Base-by-base conservation (phyloP, 805 yeast genomes). In the Wickerhamomyces ciferrii region DNA sequence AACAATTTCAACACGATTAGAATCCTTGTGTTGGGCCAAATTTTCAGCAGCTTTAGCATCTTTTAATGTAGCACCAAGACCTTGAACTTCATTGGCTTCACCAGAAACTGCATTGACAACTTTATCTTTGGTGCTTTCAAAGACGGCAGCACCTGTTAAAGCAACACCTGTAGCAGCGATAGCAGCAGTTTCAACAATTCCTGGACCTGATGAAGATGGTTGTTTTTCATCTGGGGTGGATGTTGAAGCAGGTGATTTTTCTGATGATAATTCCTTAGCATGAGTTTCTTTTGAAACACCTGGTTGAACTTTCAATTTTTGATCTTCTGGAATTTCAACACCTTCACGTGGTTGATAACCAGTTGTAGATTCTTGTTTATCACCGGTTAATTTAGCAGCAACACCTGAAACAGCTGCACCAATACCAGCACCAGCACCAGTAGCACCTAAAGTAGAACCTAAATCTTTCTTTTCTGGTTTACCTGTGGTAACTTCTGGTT, bases 311-410 rank as follows among this genome's bases (percentile, higher is more conserved):
- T 43, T 18, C 32, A 53, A 53, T 44, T 55, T 53, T 34, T 56
- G 58, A 2, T 47, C 46, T 18, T 23, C 50, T 43, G 59, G 61
- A 17, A 55, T 51, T 32, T 45, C 56, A 32, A 53, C 54, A 19
- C 54, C 46, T 19, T 38, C 43, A 10, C 53, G 49, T 36, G 51
- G 55, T 5, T 40, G 24, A 39, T 54, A 52, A 5, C 32, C 48
- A 13, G 43, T 32, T 25, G 18, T 11, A 4, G 42, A 17, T 11
- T 20, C 25, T 23, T 15, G 29, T 27, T 23, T 45, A 20, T 20
- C 32, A 8, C 39, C 46, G 20, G 25, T 21, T 24, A 41, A 34
- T 21, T 4, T 37, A 44, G 32, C 44, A 27, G 39, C 39, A 32
- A 42, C 42, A 17, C 14, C 47, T 25, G 32, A 39, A 39, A 34